Evolutionary conservation across 208 protist genomes (phyloP).

Genomic region (Crithidia mellificae): DNA sequence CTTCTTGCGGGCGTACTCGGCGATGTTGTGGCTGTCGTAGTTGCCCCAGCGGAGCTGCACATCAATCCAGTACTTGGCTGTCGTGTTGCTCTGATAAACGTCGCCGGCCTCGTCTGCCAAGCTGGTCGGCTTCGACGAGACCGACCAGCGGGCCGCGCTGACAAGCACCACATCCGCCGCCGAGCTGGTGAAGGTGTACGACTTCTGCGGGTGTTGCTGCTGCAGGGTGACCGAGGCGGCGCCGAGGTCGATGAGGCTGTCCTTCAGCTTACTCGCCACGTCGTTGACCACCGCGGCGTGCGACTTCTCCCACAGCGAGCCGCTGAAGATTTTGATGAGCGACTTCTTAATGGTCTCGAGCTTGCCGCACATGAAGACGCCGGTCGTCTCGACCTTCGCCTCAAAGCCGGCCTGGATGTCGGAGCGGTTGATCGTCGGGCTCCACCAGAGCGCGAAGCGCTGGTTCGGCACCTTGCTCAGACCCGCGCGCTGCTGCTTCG

Average conservation of each 20-base stretch:
- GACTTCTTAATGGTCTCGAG: slow-evolving; percentile 99
- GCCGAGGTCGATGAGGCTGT: slow-evolving; percentile 99
- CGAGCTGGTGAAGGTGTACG: slow-evolving; percentile 91
- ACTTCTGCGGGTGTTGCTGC: slow-evolving; percentile 96
- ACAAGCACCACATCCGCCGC: slow-evolving; percentile 97
- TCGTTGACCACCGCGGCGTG: slow-evolving; percentile 99
- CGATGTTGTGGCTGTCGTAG: slow-evolving; percentile 99
- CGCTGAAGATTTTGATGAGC: slow-evolving; percentile 99
- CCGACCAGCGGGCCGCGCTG: slow-evolving; percentile 96
- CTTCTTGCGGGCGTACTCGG: slow-evolving; percentile 98
- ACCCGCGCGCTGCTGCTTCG: slow-evolving; percentile 99
- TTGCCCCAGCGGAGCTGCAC: slow-evolving; percentile 99
- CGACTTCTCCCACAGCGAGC: slow-evolving; percentile 99
- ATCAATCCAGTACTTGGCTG: slow-evolving; percentile 99
- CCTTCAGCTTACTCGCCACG: slow-evolving; percentile 96
- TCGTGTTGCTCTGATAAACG: slow-evolving; percentile 70
- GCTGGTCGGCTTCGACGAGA: slow-evolving; percentile 89
- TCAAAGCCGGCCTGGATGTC: slow-evolving; percentile 99
- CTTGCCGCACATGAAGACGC: slow-evolving; percentile 99
- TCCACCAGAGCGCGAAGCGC: slow-evolving; percentile 99
- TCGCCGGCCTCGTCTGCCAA: slow-evolving; percentile 83
- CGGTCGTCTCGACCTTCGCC: slow-evolving; percentile 99
- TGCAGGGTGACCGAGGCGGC: slow-evolving; percentile 98
- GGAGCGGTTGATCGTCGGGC: slow-evolving; percentile 99
- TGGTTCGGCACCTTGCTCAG: slow-evolving; percentile 99